A percentile compares a stretch with the other conserved stretches of the same genome.
Conservation (phyloP, 2,329 filamentous ascomycete genomes). For the Ilyonectria robusta region DNA sequence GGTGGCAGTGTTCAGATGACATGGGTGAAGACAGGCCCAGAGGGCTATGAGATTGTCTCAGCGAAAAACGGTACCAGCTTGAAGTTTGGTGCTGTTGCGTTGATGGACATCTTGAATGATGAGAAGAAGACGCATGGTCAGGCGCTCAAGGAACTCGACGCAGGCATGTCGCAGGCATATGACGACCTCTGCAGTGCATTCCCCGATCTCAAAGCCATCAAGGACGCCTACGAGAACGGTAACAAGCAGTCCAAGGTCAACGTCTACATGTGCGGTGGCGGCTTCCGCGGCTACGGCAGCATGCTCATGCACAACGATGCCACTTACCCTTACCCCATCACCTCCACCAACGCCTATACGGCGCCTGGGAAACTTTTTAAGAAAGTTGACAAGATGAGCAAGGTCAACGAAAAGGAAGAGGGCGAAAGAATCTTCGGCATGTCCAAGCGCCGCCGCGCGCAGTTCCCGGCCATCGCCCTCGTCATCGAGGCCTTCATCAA, state of each 20-base stretch:
- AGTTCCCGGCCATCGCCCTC: conserved; percentile 87
- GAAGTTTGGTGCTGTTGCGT: conserved; percentile 72
- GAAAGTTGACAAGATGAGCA: conserved; percentile 65
- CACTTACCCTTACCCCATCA: conserved; percentile 85
- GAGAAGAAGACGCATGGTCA: conserved; percentile 52
- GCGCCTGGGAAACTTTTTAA: conserved; percentile 74
- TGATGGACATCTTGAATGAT: conserved; percentile 65
- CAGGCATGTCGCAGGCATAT: conserved; percentile 73
- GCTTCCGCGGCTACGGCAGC: conserved; percentile 92
- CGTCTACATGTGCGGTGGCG: conserved; percentile 90
- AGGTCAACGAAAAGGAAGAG: conserved; percentile 63
- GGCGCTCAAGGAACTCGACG: conserved; percentile 68
- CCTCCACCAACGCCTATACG: conserved; percentile 84
- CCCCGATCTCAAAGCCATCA: conserved; percentile 61
- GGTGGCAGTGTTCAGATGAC: conserved; percentile 79
- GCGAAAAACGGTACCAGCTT: conserved; percentile 70
- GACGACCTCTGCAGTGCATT: conserved; percentile 64
- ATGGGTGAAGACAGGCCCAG: conserved; percentile 67
- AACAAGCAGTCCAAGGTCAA: conserved; percentile 65
- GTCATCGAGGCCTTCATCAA: conserved; percentile 82
- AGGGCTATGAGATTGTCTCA: conserved; percentile 66
- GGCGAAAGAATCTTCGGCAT: conserved; percentile 78
- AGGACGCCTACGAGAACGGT: conserved; percentile 52
- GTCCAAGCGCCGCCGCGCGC: conserved; percentile 82
- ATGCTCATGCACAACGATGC: conserved; percentile 85